A percentile compares a stretch with the other conserved stretches of the same genome.
phyloP scores from a whole-genome alignment of 306 rosid species.

The Cucumis sativus region DNA sequence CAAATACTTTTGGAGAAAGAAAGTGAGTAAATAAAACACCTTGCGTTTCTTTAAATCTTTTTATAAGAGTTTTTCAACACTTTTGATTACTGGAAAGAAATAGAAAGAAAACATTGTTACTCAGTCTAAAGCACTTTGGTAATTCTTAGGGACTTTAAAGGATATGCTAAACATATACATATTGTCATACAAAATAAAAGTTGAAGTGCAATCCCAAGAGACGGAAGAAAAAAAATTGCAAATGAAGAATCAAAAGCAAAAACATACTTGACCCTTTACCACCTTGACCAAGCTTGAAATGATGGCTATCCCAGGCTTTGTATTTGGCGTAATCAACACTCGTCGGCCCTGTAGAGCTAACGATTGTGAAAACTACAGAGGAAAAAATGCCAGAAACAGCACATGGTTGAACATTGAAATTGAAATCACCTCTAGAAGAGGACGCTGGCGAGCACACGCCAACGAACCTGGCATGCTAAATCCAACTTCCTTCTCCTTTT shows the following conservation, averaged over 20 bases:
- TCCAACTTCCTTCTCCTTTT: conserved; percentile 87
- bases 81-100: not conserved
- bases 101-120: not conserved
- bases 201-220: not conserved
- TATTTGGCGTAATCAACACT: conserved; percentile 71
- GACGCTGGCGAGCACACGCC: conserved; percentile 49
- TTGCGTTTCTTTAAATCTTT: not conserved
- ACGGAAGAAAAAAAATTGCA: not conserved
- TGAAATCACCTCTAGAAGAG: conserved; percentile 53
- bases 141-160: not conserved
- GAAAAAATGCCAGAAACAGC: conserved; percentile 8
- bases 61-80: not conserved
- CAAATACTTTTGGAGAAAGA: not conserved
- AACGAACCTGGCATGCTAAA: conserved; percentile 77
- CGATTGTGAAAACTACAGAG: not conserved
- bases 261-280: conserved; percentile 66
- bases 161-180: not conserved
- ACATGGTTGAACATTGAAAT: not conserved
- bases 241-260: not conserved
- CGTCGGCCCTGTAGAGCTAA: conserved; percentile 52
- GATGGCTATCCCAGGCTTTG: conserved; percentile 70
- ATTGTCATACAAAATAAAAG: not conserved
- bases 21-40: not conserved
- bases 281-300: conserved; percentile 58
- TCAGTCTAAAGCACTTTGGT: no score